phyloP scores from a whole-genome alignment of 805 yeast species.

The Saturnispora silvae region DNA sequence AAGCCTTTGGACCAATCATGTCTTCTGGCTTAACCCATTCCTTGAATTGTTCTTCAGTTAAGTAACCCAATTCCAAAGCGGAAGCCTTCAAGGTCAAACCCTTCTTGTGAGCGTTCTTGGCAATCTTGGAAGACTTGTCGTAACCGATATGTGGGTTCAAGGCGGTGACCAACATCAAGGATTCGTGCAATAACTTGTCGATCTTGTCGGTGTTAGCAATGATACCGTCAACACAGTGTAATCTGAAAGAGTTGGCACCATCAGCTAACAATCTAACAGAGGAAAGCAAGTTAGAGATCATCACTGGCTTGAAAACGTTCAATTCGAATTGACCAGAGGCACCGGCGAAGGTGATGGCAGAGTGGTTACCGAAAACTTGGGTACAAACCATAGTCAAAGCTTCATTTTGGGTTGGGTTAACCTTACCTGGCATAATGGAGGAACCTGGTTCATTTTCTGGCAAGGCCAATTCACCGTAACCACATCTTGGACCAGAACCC shows the following conservation, averaged over 20 bases:
- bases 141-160: conserved; percentile 98
- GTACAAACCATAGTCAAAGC: conserved; percentile 97
- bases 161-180: conserved; percentile 96
- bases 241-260: conserved; percentile 81
- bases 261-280: conserved; percentile 86
- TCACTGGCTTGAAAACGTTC: conserved; percentile 94
- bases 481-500: conserved; percentile 99
- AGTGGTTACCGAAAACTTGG: conserved; percentile 95
- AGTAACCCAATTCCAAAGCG: conserved; percentile 82
- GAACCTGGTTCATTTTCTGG: conserved; percentile 99
- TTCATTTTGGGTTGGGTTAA: conserved; percentile 98
- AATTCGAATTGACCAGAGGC: conserved; percentile 98
- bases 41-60: conserved; percentile 80
- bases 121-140: conserved; percentile 94
- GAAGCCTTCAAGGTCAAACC: conserved; percentile 92
- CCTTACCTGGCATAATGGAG: conserved; percentile 99
- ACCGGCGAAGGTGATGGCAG: conserved; percentile 93
- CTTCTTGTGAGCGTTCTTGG: conserved; percentile 97
- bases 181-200: conserved; percentile 79
- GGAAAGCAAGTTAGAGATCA: conserved; percentile 82
- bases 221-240: conserved; percentile 92
- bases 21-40: conserved; percentile 96
- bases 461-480: conserved; percentile 88
- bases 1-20: conserved; percentile 83
- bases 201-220: conserved; percentile 82